Conservation (phyloP, 805 yeast species). For the Wickerhamiella shivajii region DNA sequence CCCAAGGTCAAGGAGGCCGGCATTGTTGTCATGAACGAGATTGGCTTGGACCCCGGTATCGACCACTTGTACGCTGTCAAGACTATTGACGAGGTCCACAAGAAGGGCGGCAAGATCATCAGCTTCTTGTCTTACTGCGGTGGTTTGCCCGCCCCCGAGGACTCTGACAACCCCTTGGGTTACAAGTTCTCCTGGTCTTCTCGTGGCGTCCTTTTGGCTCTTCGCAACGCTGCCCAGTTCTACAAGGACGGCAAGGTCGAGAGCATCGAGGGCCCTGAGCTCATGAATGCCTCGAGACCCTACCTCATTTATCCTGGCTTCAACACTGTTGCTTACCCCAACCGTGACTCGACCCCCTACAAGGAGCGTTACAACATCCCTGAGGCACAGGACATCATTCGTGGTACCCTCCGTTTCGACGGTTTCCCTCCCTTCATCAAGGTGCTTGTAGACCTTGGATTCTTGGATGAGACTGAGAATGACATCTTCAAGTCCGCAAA, state of each 20-base stretch:
- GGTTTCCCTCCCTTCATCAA: constrained; percentile 98
- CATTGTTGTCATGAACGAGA: constrained; percentile 94
- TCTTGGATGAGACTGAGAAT: constrained; percentile 63
- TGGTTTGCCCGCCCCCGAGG: constrained; percentile 96
- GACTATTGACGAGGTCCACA: constrained; percentile 94
- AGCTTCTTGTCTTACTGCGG: constrained; percentile 96
- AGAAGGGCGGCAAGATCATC: constrained; percentile 77
- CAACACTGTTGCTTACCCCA: constrained; percentile 90
- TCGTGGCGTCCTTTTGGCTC: constrained; percentile 90
- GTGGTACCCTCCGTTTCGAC: constrained; percentile 96
- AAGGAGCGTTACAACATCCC: constrained; percentile 87
- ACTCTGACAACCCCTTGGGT: constrained; percentile 94
- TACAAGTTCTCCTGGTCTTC: constrained; percentile 99
- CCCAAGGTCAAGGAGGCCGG: constrained; percentile 82
- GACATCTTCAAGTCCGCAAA: constrained; percentile 38
- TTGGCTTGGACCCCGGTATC: constrained; percentile 97
- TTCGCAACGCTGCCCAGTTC: constrained; percentile 84
- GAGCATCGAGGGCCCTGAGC: constrained; percentile 69
- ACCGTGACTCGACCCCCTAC: constrained; percentile 93
- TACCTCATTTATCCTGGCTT: constrained; percentile 93
- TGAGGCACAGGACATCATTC: constrained; percentile 90
- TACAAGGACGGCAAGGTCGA: constrained; percentile 76
- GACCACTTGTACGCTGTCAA: constrained; percentile 97
- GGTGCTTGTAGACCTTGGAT: constrained; percentile 86
- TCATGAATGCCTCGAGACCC: constrained; percentile 91